phyloP scores from a whole-genome alignment of 306 rosid genomes.

The Rosa multiflora region DNA sequence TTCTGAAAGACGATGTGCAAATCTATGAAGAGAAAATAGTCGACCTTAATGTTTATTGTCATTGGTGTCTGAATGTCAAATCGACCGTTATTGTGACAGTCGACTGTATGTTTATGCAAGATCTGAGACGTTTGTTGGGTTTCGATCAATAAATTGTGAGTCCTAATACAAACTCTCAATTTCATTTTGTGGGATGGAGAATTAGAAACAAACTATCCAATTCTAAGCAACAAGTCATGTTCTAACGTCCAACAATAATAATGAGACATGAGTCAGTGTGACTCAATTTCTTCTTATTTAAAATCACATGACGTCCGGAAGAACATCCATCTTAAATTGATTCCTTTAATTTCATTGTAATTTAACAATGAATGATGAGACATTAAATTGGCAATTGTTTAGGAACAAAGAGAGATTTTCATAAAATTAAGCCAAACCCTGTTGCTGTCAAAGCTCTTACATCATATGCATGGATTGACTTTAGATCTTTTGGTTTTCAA shows the following conservation, averaged over 20 bases:
- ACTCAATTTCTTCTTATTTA: neutral
- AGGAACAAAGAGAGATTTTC: neutral
- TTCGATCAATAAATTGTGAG: neutral
- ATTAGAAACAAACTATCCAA: neutral
- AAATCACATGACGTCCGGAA: neutral
- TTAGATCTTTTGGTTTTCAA: neutral
- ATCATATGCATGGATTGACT: neutral
- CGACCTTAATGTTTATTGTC: too few relatives aligned
- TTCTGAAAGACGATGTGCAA: neutral
- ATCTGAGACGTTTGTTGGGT: too few relatives aligned
- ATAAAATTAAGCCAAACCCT: neutral
- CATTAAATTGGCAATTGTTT: neutral
- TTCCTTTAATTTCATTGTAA: neutral
- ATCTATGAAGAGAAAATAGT: too few relatives aligned
- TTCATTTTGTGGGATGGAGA: neutral
- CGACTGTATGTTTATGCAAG: neutral
- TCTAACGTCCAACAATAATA: neutral
- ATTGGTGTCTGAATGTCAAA: too few relatives aligned
- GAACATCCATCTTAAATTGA: neutral
- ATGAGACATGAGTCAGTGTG: neutral
- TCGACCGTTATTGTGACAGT: neutral
- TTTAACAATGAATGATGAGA: neutral
- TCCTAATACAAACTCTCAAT: neutral
- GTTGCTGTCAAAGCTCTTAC: neutral
- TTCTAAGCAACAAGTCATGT: neutral